Conservation (phyloP, 2,329 filamentous ascomycete species). For the Didymella pinodella region DNA sequence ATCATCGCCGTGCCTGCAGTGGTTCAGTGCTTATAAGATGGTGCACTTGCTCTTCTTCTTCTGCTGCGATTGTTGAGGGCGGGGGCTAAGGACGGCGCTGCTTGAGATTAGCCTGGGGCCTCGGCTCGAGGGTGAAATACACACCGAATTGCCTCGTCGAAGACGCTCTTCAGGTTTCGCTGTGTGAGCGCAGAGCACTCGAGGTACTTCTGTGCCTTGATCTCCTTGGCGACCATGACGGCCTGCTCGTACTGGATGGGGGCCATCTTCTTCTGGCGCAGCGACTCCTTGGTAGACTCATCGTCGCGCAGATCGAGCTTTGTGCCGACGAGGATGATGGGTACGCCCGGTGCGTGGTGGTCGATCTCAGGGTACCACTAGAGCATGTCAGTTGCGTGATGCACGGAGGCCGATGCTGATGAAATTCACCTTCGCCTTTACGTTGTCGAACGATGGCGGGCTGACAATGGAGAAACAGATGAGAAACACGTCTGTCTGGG, state of each 20-base stretch:
- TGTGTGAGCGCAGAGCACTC: constrained; percentile 98
- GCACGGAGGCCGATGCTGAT: background rate
- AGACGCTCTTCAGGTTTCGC: constrained; percentile 96
- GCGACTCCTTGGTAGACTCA: constrained; percentile 77
- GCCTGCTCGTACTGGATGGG: constrained; percentile 96
- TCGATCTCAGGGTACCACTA: constrained; percentile 98
- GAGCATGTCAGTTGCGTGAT: constrained; percentile 21
- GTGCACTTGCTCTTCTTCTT: constrained; percentile 42
- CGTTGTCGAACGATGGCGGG: constrained; percentile 98
- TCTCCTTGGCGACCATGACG: constrained; percentile 87
- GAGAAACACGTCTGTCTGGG: constrained; percentile 96
- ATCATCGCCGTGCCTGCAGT: constrained; percentile 18
- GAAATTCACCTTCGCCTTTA: constrained; percentile 86
- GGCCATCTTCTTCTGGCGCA: constrained; percentile 93
- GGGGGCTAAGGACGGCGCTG: constrained; percentile 54
- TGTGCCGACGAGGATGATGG: constrained; percentile 95
- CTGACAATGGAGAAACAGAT: constrained; percentile 99
- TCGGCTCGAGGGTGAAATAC: constrained; percentile 42
- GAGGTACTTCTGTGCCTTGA: constrained; percentile 94
- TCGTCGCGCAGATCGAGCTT: constrained; percentile 97
- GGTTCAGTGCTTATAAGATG: constrained; percentile 34
- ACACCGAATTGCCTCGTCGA: constrained; percentile 97
- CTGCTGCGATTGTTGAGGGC: constrained; percentile 39
- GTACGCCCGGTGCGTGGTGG: constrained; percentile 92
- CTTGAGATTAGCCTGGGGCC: constrained; percentile 26